A percentile compares a stretch with the other conserved stretches of the same genome.
Conservation (phyloP, 768 basidiomycete genomes). For the Tulasnella sp. region DNA sequence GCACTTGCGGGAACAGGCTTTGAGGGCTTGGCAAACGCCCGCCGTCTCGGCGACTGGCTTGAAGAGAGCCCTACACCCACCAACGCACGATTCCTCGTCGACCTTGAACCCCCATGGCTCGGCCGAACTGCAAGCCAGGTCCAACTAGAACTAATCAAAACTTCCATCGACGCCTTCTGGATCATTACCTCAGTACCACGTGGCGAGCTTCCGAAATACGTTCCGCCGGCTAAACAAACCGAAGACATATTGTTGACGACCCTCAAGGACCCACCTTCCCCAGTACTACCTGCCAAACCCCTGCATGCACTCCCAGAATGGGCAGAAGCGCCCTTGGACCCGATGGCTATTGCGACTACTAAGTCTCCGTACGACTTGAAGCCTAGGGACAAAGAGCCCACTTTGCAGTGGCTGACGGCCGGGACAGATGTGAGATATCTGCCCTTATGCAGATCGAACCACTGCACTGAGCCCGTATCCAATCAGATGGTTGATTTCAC, state of each 20-base stretch:
- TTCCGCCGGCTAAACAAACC: neutral
- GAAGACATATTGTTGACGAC: neutral
- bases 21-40: constrained; percentile 8
- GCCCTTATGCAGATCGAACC: neutral
- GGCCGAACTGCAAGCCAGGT: constrained; percentile 5
- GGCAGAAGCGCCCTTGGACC: neutral
- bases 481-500: constrained; percentile 23
- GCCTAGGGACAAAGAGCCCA: neutral
- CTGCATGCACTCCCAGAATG: neutral
- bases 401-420: neutral
- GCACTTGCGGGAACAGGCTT: constrained; percentile 16
- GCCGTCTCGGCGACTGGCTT: constrained; percentile 15
- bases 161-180: constrained; percentile 22
- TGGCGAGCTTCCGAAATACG: constrained; percentile 18
- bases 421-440: neutral
- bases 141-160: constrained; percentile 22
- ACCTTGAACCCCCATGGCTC: constrained; percentile 23
- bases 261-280: neutral
- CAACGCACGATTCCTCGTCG: constrained; percentile 16
- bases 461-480: too few relatives aligned
- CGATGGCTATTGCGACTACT: neutral
- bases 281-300: neutral
- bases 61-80: constrained; percentile 5
- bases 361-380: neutral
- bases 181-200: constrained; percentile 25